Conservation (phyloP, 768 basidiomycete genomes). For the Sarcodon aspratus region DNA sequence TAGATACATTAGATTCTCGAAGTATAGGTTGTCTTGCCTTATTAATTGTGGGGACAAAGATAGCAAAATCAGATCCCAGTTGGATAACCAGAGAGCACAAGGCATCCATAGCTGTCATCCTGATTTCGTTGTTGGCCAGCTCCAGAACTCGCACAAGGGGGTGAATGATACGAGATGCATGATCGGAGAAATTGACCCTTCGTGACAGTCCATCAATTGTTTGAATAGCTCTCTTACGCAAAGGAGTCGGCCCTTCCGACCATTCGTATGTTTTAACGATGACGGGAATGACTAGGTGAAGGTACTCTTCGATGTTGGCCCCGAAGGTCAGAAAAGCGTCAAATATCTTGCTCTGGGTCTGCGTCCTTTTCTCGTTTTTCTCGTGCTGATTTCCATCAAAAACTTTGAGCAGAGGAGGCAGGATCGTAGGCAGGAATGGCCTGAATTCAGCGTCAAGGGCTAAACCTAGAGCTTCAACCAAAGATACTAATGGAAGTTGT, state of each 20-base stretch:
- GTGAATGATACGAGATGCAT: constrained; percentile 94
- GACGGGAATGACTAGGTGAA: constrained; percentile 92
- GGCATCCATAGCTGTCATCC: constrained; percentile 84
- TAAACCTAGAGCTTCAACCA: constrained; percentile 87
- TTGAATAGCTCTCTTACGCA: constrained; percentile 84
- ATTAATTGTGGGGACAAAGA: constrained; percentile 95
- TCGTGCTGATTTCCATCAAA: constrained; percentile 86
- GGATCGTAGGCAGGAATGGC: constrained; percentile 82
- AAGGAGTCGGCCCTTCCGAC: constrained; percentile 52
- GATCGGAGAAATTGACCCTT: constrained; percentile 95
- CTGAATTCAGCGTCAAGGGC: constrained; percentile 97
- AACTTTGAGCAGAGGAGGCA: constrained; percentile 83
- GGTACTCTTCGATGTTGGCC: constrained; percentile 92
- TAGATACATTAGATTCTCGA: not conserved
- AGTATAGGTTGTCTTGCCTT: constrained; percentile 43
- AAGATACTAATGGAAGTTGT: constrained; percentile 83
- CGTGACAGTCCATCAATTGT: constrained; percentile 86
- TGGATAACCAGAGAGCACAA: constrained; percentile 88
- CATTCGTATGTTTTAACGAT: constrained; percentile 89
- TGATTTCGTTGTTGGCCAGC: constrained; percentile 62
- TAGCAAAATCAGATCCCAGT: constrained; percentile 92
- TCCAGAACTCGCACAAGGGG: constrained; percentile 84
- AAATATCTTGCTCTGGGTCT: constrained; percentile 82
- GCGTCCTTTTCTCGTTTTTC: constrained; percentile 68
- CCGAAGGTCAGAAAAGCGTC: constrained; percentile 95